These are phyloP conservation scores for Diaporthe capsici DNA, from an alignment of 2,329 filamentous ascomycete genomes.

Conservation along the genomic window DNA sequence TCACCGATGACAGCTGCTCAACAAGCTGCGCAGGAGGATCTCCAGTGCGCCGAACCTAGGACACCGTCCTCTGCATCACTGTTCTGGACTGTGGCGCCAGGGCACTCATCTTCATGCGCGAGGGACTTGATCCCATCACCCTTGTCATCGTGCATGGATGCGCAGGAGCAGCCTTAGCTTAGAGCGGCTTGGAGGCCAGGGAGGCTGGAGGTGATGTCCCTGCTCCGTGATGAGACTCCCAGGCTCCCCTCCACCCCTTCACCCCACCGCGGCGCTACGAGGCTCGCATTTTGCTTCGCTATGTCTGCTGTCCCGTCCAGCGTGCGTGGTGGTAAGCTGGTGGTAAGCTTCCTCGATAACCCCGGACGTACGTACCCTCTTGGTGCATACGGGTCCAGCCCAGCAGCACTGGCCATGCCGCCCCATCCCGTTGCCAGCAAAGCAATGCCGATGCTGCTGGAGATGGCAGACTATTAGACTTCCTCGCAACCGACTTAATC, in stretches of 20 bases:
- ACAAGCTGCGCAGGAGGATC: background rate
- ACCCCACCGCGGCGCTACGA: slow-evolving; percentile 36
- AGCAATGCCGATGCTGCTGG: slow-evolving; percentile 30
- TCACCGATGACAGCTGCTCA: slow-evolving; percentile 15
- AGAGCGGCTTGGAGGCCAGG: slow-evolving; percentile 58
- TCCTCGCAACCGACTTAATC: slow-evolving; percentile 2
- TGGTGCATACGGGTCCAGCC: slow-evolving; percentile 26
- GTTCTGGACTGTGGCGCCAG: slow-evolving; percentile 29
- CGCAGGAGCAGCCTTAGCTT: slow-evolving; percentile 51
- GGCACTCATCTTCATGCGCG: slow-evolving; percentile 34
- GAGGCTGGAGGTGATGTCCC: slow-evolving; percentile 36
- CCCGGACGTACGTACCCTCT: slow-evolving; percentile 18
- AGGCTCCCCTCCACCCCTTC: slow-evolving; percentile 8
- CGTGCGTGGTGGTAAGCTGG: slow-evolving; percentile 30
- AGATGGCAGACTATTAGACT: slow-evolving; percentile 31
- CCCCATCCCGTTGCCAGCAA: slow-evolving; percentile 10
- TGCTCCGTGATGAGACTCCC: slow-evolving; percentile 24
- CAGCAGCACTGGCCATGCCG: slow-evolving; percentile 24
- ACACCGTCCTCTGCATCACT: slow-evolving; percentile 6
- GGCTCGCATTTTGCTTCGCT: slow-evolving; percentile 21
- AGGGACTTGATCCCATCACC: slow-evolving; percentile 20
- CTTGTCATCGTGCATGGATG: slow-evolving; percentile 42
- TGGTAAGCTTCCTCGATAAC: slow-evolving; percentile 38
- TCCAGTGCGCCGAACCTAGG: background rate
- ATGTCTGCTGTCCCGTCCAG: slow-evolving; percentile 1